These are phyloP conservation scores for Monosporascus sp. DNA, from an alignment of 2,329 filamentous ascomycete species.

Conservation along the genomic window DNA sequence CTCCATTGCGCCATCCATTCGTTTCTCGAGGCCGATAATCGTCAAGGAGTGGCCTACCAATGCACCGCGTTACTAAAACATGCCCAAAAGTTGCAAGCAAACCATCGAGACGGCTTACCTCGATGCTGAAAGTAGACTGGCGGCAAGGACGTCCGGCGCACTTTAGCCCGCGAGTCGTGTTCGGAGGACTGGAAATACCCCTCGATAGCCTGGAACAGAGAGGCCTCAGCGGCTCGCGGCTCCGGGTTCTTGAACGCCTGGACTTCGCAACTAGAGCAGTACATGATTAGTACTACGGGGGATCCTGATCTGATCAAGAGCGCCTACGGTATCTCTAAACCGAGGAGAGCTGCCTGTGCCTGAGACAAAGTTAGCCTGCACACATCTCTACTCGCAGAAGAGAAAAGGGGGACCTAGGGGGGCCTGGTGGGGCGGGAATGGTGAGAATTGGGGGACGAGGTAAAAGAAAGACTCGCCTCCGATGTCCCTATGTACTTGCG, in stretches of 20 bases:
- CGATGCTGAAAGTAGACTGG: slow-evolving; percentile 89
- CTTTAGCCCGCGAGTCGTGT: slow-evolving; percentile 48
- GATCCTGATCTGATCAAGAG: background rate
- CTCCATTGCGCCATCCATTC: slow-evolving; percentile 56
- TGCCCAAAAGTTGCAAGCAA: background rate
- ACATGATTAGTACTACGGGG: slow-evolving; percentile 1
- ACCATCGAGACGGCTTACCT: slow-evolving; percentile 36
- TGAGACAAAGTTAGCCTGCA: slow-evolving; percentile 26
- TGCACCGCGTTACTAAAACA: background rate
- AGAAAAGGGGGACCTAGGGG: no score
- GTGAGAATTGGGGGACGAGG: no score
- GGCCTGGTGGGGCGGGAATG: background rate
- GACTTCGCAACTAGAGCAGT: slow-evolving; percentile 49
- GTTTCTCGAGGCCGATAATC: slow-evolving; percentile 77
- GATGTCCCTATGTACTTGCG: slow-evolving; percentile 94
- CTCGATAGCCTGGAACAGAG: slow-evolving; percentile 64
- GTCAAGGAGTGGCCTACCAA: slow-evolving; percentile 75
- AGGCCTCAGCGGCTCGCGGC: slow-evolving; percentile 42
- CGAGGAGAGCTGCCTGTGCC: slow-evolving; percentile 74
- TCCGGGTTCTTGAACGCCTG: slow-evolving; percentile 50
- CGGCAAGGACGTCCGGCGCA: slow-evolving; percentile 67
- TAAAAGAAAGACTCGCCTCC: slow-evolving; percentile 52
- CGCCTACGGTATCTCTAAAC: slow-evolving; percentile 60
- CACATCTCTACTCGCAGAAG: background rate
- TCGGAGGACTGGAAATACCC: slow-evolving; percentile 64